A percentile compares a stretch with the other conserved stretches of the same genome.
Conservation (phyloP, 2,329 filamentous ascomycete species). For the Lojkania enalia region DNA sequence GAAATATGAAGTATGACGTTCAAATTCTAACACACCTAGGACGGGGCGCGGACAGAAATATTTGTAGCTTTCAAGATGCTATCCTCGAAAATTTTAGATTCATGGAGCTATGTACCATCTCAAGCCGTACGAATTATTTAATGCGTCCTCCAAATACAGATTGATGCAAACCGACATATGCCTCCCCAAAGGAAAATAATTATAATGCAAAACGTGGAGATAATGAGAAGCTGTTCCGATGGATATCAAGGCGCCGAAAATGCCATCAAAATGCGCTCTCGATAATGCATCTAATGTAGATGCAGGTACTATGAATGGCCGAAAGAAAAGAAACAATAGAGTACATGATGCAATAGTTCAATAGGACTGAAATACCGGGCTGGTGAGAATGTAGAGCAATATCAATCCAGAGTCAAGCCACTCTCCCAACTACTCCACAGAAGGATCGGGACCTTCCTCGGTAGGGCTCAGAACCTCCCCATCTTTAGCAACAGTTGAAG, state of each 20-base stretch:
- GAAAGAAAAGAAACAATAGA: background rate
- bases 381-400: background rate
- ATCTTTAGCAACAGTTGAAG: background rate
- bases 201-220: background rate
- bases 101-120: too few species aligned
- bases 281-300: background rate
- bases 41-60: too few species aligned
- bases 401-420: background rate
- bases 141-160: too few species aligned
- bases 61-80: too few species aligned
- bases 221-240: too few species aligned
- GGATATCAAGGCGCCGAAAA: background rate
- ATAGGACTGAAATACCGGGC: background rate
- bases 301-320: background rate
- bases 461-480: slow-evolving; percentile 26
- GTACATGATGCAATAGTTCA: background rate
- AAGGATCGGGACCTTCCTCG: too few species aligned
- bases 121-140: too few species aligned
- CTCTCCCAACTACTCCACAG: background rate
- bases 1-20: too few species aligned
- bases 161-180: too few species aligned
- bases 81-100: too few species aligned
- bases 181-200: too few species aligned
- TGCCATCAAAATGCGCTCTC: background rate
- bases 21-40: too few species aligned